These are phyloP conservation scores for Aspergillus fumigatiaffinis DNA, from an alignment of 2,329 filamentous ascomycete species.

Conservation along the genomic window DNA sequence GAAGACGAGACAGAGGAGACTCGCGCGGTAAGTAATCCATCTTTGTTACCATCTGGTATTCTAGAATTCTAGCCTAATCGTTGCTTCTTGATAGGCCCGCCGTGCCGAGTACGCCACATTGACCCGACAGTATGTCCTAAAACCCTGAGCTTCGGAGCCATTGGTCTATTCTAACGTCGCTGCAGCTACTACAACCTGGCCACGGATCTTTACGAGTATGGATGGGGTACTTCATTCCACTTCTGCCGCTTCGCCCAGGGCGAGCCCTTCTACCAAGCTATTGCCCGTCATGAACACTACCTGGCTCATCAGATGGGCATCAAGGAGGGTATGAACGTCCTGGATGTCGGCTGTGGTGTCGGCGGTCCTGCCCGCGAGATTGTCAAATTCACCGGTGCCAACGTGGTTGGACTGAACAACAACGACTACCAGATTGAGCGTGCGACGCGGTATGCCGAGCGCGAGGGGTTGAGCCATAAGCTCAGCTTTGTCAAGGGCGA, in stretches of 20 bases:
- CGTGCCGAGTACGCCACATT: slow-evolving; percentile 87
- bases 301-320: slow-evolving; percentile 86
- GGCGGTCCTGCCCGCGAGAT: slow-evolving; percentile 95
- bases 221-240: slow-evolving; percentile 95
- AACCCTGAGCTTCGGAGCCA: neutral
- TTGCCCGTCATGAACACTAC: slow-evolving; percentile 97
- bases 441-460: slow-evolving; percentile 76
- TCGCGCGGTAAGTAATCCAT: slow-evolving; percentile 60
- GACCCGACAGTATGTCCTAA: slow-evolving; percentile 74
- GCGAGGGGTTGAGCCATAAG: slow-evolving; percentile 76
- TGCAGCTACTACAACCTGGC: slow-evolving; percentile 89
- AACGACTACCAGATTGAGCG: slow-evolving; percentile 99
- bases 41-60: neutral
- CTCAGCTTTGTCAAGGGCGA: slow-evolving; percentile 88
- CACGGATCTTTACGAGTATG: slow-evolving; percentile 95
- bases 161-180: neutral
- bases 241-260: slow-evolving; percentile 89
- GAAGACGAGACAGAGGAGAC: slow-evolving; percentile 77
- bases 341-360: slow-evolving; percentile 96
- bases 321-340: slow-evolving; percentile 78
- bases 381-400: slow-evolving; percentile 86
- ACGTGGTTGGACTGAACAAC: slow-evolving; percentile 93
- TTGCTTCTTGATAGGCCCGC: slow-evolving; percentile 55
- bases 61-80: slow-evolving; percentile 16
- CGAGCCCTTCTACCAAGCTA: slow-evolving; percentile 85